A percentile compares a stretch with the other conserved stretches of the same genome.
Evolutionary conservation across 208 protist species (phyloP).

Genomic region (Trypanosoma lewisi): DNA sequence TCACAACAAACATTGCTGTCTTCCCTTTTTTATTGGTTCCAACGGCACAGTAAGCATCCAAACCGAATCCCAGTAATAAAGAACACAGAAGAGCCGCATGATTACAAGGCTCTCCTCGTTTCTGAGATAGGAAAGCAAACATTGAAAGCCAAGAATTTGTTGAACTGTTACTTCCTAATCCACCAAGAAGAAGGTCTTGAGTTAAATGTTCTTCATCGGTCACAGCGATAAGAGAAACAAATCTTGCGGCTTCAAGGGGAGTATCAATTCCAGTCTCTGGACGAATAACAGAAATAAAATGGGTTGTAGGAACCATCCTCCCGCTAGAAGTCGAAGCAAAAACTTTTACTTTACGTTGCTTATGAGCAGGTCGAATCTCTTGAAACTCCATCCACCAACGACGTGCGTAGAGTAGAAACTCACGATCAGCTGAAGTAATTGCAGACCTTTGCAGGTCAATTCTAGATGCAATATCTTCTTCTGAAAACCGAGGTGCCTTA

Average conservation of each 20-base stretch:
- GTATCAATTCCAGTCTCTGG: constrained; percentile 70
- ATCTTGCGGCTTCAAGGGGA: constrained; percentile 82
- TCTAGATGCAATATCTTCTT: constrained; percentile 69
- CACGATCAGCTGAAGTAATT: constrained; percentile 88
- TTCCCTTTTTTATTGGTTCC: constrained; percentile 53
- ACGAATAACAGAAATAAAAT: constrained; percentile 83
- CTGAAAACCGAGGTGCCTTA: constrained; percentile 54
- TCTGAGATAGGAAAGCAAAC: constrained; percentile 87
- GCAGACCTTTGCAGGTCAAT: constrained; percentile 77
- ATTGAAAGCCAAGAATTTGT: constrained; percentile 59
- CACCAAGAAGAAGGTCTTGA: constrained; percentile 28
- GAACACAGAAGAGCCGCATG: constrained; percentile 89
- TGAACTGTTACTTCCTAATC: constrained; percentile 23
- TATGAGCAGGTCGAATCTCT: constrained; percentile 53
- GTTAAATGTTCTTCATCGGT: constrained; percentile 41
- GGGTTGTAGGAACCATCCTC: constrained; percentile 83
- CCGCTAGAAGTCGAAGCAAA: constrained; percentile 81
- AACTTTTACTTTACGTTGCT: constrained; percentile 79
- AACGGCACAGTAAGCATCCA: constrained; percentile 86
- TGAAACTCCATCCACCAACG: constrained; percentile 91
- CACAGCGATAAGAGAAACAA: constrained; percentile 80
- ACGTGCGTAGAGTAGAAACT: constrained; percentile 91
- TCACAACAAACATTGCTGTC: constrained; percentile 72
- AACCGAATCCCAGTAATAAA: constrained; percentile 87
- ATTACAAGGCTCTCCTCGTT: constrained; percentile 79